A percentile compares a stretch with the other conserved stretches of the same genome.
phyloP scores from a whole-genome alignment of 2,329 filamentous ascomycete genomes.

The Tolypocladium amazonense region DNA sequence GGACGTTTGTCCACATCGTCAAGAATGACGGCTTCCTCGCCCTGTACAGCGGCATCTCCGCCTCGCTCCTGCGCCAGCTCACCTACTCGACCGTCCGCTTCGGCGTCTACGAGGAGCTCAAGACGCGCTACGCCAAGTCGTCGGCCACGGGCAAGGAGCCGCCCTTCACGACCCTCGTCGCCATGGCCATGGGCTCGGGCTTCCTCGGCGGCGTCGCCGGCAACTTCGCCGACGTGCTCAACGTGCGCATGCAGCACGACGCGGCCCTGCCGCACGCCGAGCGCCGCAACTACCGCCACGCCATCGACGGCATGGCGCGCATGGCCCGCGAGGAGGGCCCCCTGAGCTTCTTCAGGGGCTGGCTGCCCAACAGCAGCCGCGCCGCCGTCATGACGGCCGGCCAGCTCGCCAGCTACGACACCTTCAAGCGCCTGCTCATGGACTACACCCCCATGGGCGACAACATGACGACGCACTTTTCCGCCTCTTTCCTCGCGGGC shows the following conservation, averaged over 20 bases:
- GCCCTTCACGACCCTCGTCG: slow-evolving; percentile 66
- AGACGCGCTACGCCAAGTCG: slow-evolving; percentile 48
- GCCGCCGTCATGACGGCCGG: slow-evolving; percentile 82
- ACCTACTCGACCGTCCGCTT: slow-evolving; percentile 97
- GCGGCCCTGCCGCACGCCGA: slow-evolving; percentile 62
- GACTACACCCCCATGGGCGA: slow-evolving; percentile 57
- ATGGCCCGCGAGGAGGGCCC: slow-evolving; percentile 83
- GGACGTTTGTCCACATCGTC: slow-evolving; percentile 76
- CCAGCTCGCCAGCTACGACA: slow-evolving; percentile 77
- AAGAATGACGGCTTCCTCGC: slow-evolving; percentile 66
- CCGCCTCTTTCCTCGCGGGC: slow-evolving; percentile 66
- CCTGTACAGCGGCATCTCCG: slow-evolving; percentile 85
- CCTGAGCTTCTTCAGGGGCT: slow-evolving; percentile 68
- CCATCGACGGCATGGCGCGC: slow-evolving; percentile 72
- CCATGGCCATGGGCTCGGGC: slow-evolving; percentile 72
- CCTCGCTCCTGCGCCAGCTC: slow-evolving; percentile 82
- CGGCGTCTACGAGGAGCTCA: slow-evolving; percentile 91
- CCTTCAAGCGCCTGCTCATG: slow-evolving; percentile 63
- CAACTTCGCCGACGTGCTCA: slow-evolving; percentile 92
- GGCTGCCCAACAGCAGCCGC: slow-evolving; percentile 70
- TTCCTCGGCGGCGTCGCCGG: slow-evolving; percentile 83
- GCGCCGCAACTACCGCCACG: slow-evolving; percentile 81
- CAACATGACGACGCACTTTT: slow-evolving; percentile 66
- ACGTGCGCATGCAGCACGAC: slow-evolving; percentile 97
- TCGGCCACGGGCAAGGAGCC: slow-evolving; percentile 36